Conservation (phyloP, 495 filamentous ascomycete genomes). For the Aspergillus asperescens region DNA sequence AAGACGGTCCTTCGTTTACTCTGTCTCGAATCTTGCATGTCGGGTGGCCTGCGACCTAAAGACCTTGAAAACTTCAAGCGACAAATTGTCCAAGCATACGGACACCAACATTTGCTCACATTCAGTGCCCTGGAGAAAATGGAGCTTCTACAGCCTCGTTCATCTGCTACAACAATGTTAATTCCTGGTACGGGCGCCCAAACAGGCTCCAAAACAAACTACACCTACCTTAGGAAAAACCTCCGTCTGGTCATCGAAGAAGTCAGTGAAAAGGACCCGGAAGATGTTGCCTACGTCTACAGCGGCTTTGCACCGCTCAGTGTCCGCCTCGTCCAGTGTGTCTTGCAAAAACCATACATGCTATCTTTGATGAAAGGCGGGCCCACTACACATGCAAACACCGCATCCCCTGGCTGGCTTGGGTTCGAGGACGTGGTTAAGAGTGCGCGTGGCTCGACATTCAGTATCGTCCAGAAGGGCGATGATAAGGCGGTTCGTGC, state of each 20-base stretch:
- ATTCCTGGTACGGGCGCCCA: constrained; percentile 57
- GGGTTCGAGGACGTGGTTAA: constrained; percentile 87
- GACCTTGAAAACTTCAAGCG: constrained; percentile 87
- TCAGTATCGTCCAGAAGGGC: constrained; percentile 88
- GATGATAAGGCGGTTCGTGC: constrained; percentile 90
- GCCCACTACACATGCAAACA: constrained; percentile 42
- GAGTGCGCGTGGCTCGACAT: constrained; percentile 75
- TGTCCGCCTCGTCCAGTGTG: constrained; percentile 88
- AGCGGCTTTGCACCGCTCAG: constrained; percentile 93
- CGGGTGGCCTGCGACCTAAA: constrained; percentile 76
- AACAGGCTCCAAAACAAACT: constrained; percentile 73
- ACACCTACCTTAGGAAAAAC: constrained; percentile 76
- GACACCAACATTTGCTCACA: constrained; percentile 88
- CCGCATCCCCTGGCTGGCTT: constrained; percentile 75
- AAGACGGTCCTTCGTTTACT: constrained; percentile 75
- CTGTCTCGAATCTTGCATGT: constrained; percentile 86
- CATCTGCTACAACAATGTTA: constrained; percentile 63
- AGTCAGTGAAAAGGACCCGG: constrained; percentile 92
- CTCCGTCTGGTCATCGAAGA: constrained; percentile 91
- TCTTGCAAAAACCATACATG: constrained; percentile 84
- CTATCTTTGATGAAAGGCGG: constrained; percentile 60
- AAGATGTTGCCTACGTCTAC: constrained; percentile 96
- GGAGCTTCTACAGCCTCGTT: constrained; percentile 68
- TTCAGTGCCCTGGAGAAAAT: constrained; percentile 87
- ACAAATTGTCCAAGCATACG: constrained; percentile 85